Percentiles rank a stretch among this genome's conserved stretches.
phyloP scores from a whole-genome alignment of 2,329 filamentous ascomycete species.

The Diaporthe aspalathi region DNA sequence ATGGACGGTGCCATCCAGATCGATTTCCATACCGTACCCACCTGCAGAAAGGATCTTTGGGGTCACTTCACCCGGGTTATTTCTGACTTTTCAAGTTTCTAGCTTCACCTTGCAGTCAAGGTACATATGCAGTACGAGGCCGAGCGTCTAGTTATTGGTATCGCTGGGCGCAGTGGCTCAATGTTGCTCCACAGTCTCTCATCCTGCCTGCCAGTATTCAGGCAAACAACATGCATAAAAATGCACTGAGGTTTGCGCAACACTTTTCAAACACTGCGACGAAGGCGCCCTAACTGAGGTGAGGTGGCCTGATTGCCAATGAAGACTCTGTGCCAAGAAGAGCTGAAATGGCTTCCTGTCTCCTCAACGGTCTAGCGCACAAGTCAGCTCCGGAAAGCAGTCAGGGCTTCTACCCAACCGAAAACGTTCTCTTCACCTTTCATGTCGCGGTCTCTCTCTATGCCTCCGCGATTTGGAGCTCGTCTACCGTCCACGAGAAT shows the following conservation, averaged over 20 bases:
- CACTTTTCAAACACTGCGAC: background rate
- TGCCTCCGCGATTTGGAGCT: background rate
- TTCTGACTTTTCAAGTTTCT: no score
- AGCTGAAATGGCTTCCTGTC: conserved; percentile 3
- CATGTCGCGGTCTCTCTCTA: background rate
- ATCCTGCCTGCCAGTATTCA: background rate
- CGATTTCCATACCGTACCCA: no score
- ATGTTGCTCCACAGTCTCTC: no score
- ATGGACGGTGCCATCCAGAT: background rate
- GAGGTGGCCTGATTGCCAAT: background rate
- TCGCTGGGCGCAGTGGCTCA: background rate
- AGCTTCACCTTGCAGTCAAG: no score
- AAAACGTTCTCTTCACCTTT: background rate
- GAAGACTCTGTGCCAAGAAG: conserved; percentile 10
- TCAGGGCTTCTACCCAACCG: background rate
- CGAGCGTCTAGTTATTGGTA: no score
- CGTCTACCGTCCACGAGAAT: background rate
- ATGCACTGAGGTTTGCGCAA: no score
- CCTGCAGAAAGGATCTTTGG: no score
- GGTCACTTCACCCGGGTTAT: no score
- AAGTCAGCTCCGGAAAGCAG: background rate
- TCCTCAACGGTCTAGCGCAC: background rate
- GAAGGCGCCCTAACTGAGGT: background rate
- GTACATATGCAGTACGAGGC: no score
- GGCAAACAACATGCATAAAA: no score